These are phyloP conservation scores for Ehretia macrophylla DNA, from an alignment of 257 asterid genomes.

Conservation along the genomic window DNA sequence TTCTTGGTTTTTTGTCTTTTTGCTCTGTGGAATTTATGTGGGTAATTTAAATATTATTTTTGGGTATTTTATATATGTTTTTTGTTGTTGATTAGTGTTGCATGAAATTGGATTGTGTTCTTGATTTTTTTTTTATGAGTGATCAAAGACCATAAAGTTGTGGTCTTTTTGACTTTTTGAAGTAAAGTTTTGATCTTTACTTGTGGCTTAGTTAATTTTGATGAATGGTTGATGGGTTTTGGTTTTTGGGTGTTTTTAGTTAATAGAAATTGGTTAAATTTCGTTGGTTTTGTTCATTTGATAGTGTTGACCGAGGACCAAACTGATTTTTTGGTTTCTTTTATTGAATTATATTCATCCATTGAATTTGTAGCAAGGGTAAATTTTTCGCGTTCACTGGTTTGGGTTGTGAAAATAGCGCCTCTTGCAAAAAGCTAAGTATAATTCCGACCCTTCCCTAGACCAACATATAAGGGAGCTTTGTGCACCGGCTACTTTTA, in stretches of 20 bases:
- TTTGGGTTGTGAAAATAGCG: too few relatives aligned
- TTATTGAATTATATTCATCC: not conserved
- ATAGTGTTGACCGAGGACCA: too few relatives aligned
- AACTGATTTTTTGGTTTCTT: not conserved
- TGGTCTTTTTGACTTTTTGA: conserved; percentile 12
- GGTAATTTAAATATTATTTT: conserved; percentile 7
- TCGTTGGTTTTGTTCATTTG: too few relatives aligned
- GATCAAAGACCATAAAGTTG: not conserved
- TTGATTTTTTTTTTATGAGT: conserved; percentile 2
- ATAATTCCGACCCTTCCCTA: too few relatives aligned
- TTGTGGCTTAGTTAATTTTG: not conserved
- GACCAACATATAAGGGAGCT: too few relatives aligned
- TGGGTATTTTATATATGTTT: not conserved
- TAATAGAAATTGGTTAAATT: not conserved
- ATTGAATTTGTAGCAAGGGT: too few relatives aligned
- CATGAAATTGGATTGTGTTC: conserved; percentile 9
- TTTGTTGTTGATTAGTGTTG: conserved; percentile 2
- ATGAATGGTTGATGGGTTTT: conserved; percentile 1
- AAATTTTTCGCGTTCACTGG: too few relatives aligned
- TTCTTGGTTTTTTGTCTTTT: conserved; percentile 11
- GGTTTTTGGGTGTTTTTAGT: not conserved
- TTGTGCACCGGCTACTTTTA: too few relatives aligned
- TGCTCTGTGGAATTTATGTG: conserved; percentile 31
- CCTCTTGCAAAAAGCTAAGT: too few relatives aligned
- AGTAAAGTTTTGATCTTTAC: conserved; percentile 7